Evolutionary conservation across 2,329 filamentous ascomycete species (phyloP), one percentile per base, ranked within the genome.

Genomic region (Venturia carpophila): DNA sequence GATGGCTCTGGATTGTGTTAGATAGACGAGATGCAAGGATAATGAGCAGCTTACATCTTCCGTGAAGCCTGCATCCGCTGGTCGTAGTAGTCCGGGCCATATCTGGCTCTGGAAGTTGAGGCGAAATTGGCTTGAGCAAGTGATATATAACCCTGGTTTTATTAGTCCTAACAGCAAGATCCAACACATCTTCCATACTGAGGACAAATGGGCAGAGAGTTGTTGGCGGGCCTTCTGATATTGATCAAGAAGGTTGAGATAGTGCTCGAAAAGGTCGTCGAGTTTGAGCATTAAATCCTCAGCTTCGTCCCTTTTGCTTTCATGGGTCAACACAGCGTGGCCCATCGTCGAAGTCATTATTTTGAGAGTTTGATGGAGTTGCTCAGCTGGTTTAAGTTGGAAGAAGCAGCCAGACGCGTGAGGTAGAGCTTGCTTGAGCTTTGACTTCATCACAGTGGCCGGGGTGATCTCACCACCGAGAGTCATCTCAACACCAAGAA

Each of bases 41-140:
- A 77, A 70, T 7, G 10, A 15, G 19, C 15, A 37, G 72, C 71
- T 82, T 65, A 74, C 71, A 87, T 69, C 64, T 75, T 74, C 63
- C 83, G 76, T 27, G 74, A 75, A 3, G 88, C 87, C 72, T 85
- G 85, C 85, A 91, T 90, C 60, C 89, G 82, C 68, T 85, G 83
- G 73, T 92, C 88, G 72, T 90, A 93, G 71, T 84, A 83, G 70
- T 90, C 87, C 68, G 79, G 82, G 3, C 88, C 89, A 72, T 88
- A 92, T 52, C 84, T 80, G 67, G 84, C 73, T 41, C 86, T 83
- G 15, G 83, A 79, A 71, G 84, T 80, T n/a, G 84, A 84, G 37
- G 83, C 79, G 75, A 90, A 92, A 76, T 92, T 91, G 67, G 90
- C 89, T 66, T 89, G 83, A n/a, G 89, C 87, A 49, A 92, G 79